Conservation (phyloP, 2,329 filamentous ascomycete genomes). For the Trichophyton verrucosum region DNA sequence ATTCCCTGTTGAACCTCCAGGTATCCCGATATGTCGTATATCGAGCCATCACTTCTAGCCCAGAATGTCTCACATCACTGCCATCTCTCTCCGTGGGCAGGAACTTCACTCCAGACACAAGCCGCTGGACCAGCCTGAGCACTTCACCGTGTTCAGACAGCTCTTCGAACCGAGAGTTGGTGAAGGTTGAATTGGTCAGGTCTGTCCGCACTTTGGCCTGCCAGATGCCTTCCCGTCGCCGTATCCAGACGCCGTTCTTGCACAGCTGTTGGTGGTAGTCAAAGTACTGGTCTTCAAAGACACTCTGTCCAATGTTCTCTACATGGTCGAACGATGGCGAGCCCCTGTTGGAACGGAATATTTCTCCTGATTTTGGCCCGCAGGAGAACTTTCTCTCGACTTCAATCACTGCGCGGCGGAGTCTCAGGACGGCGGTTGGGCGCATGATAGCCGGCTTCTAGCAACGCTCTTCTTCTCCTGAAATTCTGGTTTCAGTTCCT, state of each 20-base stretch:
- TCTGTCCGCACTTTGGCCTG: slow-evolving; percentile 17
- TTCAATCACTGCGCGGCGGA: slow-evolving; percentile 14
- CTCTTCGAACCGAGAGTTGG: slow-evolving; percentile 20
- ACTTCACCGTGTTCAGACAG: slow-evolving; percentile 14
- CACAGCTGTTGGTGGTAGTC: slow-evolving; percentile 16
- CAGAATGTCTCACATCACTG: slow-evolving; percentile 1
- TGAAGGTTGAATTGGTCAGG: slow-evolving; percentile 9
- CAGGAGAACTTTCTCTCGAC: slow-evolving; percentile 20
- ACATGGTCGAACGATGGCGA: slow-evolving; percentile 14
- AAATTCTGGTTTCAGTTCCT: no score
- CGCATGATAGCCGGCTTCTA: slow-evolving; percentile 4
- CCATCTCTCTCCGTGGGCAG: slow-evolving; percentile 8
- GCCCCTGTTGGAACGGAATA: slow-evolving; percentile 13
- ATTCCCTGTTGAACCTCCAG: slow-evolving; percentile 20
- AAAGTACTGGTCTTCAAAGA: slow-evolving; percentile 21
- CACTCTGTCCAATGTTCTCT: slow-evolving; percentile 11
- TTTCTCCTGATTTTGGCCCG: slow-evolving; percentile 7
- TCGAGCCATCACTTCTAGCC: slow-evolving; percentile 17
- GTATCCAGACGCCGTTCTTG: slow-evolving; percentile 18
- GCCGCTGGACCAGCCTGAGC: slow-evolving; percentile 7
- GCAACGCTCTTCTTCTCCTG: neutral
- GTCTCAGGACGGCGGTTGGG: slow-evolving; percentile 6
- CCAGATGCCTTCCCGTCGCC: slow-evolving; percentile 18
- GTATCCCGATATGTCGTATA: slow-evolving; percentile 19
- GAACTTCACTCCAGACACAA: neutral